A percentile compares a stretch with the other conserved stretches of the same genome.
Conservation (phyloP, 306 rosid species). For the Corylus avellana region DNA sequence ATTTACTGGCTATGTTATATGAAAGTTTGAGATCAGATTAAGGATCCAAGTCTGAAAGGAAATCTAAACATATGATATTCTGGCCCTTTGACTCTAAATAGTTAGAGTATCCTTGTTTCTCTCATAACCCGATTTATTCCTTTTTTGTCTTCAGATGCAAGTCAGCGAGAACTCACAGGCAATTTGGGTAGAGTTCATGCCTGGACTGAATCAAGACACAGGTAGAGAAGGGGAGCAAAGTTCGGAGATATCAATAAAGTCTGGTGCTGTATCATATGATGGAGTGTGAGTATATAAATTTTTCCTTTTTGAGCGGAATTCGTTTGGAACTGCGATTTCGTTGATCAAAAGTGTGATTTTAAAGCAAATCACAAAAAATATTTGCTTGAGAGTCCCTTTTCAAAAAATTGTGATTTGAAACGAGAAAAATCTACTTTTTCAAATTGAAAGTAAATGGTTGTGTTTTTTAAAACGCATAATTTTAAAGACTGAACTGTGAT, state of each 20-base stretch:
- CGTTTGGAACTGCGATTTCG: too few species aligned
- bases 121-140: neutral
- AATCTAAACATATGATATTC: neutral
- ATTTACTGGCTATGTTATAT: neutral
- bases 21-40: neutral
- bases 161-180: constrained; percentile 69
- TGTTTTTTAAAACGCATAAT: too few species aligned
- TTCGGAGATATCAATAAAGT: constrained; percentile 42
- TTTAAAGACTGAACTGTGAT: too few species aligned
- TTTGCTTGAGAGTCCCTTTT: too few species aligned
- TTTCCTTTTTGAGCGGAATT: constrained; percentile 13
- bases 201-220: constrained; percentile 44
- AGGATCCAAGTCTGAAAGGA: neutral
- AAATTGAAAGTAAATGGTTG: too few species aligned
- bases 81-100: neutral
- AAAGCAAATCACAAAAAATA: too few species aligned
- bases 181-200: constrained; percentile 63
- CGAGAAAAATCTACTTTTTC: too few species aligned
- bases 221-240: constrained; percentile 45
- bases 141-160: constrained; percentile 59
- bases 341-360: too few species aligned
- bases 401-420: too few species aligned
- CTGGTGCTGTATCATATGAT: constrained; percentile 68
- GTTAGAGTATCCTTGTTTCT: constrained; percentile 1
- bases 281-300: constrained; percentile 57